Evolutionary conservation across 2,329 filamentous ascomycete species (phyloP), one percentile per base, ranked within the genome.

Genomic region (Colletotrichum sansevieriae): DNA sequence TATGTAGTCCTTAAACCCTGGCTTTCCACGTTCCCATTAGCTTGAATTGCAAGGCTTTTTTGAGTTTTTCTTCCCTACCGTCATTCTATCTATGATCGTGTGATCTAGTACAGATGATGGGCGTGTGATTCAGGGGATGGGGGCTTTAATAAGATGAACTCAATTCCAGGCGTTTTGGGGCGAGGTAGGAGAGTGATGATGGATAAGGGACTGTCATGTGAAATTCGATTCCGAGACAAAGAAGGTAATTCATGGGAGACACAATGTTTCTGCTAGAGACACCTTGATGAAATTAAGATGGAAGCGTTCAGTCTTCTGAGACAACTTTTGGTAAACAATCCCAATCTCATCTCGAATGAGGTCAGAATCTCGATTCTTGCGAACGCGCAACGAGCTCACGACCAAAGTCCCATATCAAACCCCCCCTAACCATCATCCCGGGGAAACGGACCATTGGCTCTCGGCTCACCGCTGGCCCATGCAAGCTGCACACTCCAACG

Each of bases 61-160:
- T 39, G 1, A 18, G 18, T 18, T 18, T 18, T 18, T 18, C 18
- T 18, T 18, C 18, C 18, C 37, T 9, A 39, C 9, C 13, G 51
- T 41, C 43, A 33, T 52, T 39, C 37, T 25, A 54, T 39, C 37
- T 25, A 54, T 25, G 25, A 47, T 9, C 8, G 43, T 7, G 15
- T 15, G 18, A 46, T n/a, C 12, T 44, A 10, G 43, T 43, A 35
- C 4, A 4, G 15, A 18, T 46, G 18, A 41, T 25, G 29, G 22
- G 22, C 22, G 22, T 3, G 22, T 22, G 22, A 22, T 22, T 41
- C 8, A 20, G 9, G 25, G 13, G 20, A 35, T 33, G 13, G 35
- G 22, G 20, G 12, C 15, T 18, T 11, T 13, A 22, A 56, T 63
- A 51, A 54, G 64, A 67, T 25, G 64, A 67, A 65, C 39, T 67